Evolutionary conservation across 1,284 basidiomycete species (phyloP), one percentile per base, ranked within the genome.

Genomic region (Pseudozyma sp.): DNA sequence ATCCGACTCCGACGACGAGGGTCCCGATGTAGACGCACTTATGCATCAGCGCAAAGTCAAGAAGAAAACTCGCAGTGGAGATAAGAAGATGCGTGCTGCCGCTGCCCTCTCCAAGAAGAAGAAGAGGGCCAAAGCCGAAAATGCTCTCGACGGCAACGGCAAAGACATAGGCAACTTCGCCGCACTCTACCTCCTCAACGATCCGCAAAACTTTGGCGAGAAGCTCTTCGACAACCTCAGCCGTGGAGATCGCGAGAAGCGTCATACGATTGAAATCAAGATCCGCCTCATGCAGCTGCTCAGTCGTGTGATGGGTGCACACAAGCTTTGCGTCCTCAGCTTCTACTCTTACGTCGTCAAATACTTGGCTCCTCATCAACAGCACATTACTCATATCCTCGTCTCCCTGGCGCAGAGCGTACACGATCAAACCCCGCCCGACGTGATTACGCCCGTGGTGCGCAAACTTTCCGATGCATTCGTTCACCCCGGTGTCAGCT

Each of bases 211-310:
- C 0, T 98, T 99, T 83, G 92, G 91, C 38, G 97, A 99, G 86
- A 95, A 93, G 85, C 89, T 99, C 1, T 98, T 95, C 84, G 93
- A 96, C 82, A 89, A 90, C 59, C 87, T 99, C 53, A 90, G 90
- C 82, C 89, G 89, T 47, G 91, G 95, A 85, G 83, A 84, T 50
- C 58, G 72, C 25, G 95, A 97, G 88, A 97, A 95, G 86, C 91
- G 92, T 16, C 79, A 83, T 52, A 92, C 93, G 19, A 90, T 99
- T 76, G 95, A 98, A 78, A 96, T 98, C 88, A 98, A 97, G 87
- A 92, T 99, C 66, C 89, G 98, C 72, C 89, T 97, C 83, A 97
- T 99, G 94, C 95, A 98, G 85, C 91, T 99, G 43, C 90, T 99
- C 53, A 93, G 93, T n/a, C 91, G 97, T 52, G 92, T 98, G 57